These are phyloP conservation scores for Xylaria nigripes DNA, from an alignment of 495 filamentous ascomycete genomes.

Conservation along the genomic window DNA sequence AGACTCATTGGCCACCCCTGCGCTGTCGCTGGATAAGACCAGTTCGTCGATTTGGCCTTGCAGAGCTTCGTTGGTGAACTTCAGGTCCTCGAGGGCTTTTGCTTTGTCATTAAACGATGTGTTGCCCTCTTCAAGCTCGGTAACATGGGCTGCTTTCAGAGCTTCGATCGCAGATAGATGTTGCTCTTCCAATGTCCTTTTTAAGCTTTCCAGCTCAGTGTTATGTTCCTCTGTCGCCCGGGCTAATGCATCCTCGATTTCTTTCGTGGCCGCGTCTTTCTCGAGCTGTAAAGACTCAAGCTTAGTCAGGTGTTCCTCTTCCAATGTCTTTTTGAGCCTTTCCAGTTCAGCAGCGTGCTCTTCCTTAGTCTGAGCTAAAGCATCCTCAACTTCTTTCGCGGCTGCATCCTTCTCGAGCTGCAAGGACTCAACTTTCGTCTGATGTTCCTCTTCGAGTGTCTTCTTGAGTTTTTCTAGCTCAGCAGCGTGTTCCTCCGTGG, in stretches of 20 bases:
- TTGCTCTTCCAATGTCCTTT: slow-evolving; percentile 33
- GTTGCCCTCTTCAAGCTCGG: slow-evolving; percentile 32
- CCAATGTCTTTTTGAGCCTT: slow-evolving; percentile 32
- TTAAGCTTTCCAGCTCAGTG: slow-evolving; percentile 32
- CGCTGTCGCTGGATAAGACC: slow-evolving; percentile 21
- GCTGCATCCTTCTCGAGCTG: no score
- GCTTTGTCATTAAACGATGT: slow-evolving; percentile 26
- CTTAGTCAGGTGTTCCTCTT: slow-evolving; percentile 35
- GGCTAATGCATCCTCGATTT: slow-evolving; percentile 24
- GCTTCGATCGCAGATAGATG: slow-evolving; percentile 32
- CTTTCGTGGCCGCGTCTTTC: slow-evolving; percentile 28
- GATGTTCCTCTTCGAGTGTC: no score
- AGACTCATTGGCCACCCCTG: slow-evolving; percentile 19
- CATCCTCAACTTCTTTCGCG: no score
- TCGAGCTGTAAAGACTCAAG: slow-evolving; percentile 35
- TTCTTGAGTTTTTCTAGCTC: no score
- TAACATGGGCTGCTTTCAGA: slow-evolving; percentile 34
- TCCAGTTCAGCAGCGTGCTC: slow-evolving; percentile 36
- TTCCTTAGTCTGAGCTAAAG: slow-evolving; percentile 29
- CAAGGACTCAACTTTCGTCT: no score
- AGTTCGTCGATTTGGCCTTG: slow-evolving; percentile 40
- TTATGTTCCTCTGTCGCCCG: slow-evolving; percentile 34
- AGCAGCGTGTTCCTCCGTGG: no score
- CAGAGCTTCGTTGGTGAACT: slow-evolving; percentile 34
- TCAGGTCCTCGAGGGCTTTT: slow-evolving; percentile 33